Base-by-base conservation (phyloP, 495 filamentous ascomycete species). In the Podospora appendiculata region DNA sequence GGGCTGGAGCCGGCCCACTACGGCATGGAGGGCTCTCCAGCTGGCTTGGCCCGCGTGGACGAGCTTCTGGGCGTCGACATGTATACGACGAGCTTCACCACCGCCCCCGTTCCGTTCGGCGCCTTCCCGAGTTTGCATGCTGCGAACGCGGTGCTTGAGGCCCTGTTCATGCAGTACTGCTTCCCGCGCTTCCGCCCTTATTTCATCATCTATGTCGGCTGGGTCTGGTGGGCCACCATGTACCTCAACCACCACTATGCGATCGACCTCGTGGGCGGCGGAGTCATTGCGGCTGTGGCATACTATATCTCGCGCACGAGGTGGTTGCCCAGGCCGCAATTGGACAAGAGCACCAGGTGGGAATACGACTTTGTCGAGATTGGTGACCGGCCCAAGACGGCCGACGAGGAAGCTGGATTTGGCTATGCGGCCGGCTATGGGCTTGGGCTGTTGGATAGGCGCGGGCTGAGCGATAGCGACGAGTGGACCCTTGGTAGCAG, bases 151-250 rank as follows among this genome's bases (percentile, higher is more conserved):
- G 89, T 89, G 6, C 73, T 95, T 53, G 89, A 95, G 59, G 88
- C 88, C 35, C 74, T 95, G n/a, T 96, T 96, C 75, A 86, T 96
- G 79, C 86, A 83, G 66, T 83, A 92, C 61, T 80, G 88, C 61
- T 96, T 96, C 74, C 91, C 91, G 3, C 78, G 79, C 32, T 71
- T 91, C 50, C 80, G 82, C 56, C 81, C 83, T 36, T 62, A 91
- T 25, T 93, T 92, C 70, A 76, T 90, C 44, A 76, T 75, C 45
- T 96, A 96, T 68, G 85, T 83, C 9, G 75, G 85, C 49, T 96
- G 91, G 91, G 84, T 96, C 62, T 95, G 88, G 86, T 96, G 91
- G 91, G 85, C 91, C n/a, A 96, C 91, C 46, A 93, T 96, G 87
- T 95, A 96, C 61, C 80, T 96, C 48, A 91, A 88, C 41, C 91